Conservation (phyloP, 148 eudicot species). For the Amaranthus palmeri region DNA sequence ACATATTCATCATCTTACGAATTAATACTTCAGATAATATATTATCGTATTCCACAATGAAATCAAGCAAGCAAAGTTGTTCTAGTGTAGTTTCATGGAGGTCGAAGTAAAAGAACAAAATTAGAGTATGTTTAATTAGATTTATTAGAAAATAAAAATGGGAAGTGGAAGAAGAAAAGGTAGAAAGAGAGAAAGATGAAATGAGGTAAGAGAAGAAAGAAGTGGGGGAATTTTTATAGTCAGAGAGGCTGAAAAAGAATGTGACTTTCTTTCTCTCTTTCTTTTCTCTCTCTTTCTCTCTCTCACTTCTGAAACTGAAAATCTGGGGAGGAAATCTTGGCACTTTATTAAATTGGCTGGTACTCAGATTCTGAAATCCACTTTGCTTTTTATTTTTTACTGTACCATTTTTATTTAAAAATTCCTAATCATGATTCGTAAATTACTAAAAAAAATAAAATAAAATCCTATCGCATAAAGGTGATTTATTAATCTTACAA, state of each 20-base stretch:
- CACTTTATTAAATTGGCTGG: constrained; percentile 25
- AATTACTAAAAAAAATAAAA: too few species aligned
- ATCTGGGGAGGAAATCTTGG: constrained; percentile 23
- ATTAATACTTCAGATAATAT: background rate
- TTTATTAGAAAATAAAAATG: background rate
- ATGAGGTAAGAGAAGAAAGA: background rate
- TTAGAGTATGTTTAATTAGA: too few species aligned
- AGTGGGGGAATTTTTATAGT: constrained; percentile 16
- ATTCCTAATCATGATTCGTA: too few species aligned
- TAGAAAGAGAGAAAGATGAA: background rate
- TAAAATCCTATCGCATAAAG: too few species aligned
- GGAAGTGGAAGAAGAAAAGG: background rate
- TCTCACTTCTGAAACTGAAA: background rate
- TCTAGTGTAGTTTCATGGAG: background rate
- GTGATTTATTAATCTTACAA: too few species aligned
- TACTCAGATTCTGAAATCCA: constrained; percentile 34
- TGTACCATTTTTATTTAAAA: background rate
- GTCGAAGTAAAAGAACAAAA: background rate
- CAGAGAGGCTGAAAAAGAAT: constrained; percentile 14
- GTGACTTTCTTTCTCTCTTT: background rate
- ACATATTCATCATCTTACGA: constrained; percentile 12
- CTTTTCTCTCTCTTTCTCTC: background rate
- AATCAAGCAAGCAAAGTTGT: background rate
- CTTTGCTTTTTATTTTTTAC: constrained; percentile 22
- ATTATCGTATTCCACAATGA: background rate